Conservation (phyloP, 176 grass and related monocot species). For the Alopecurus myosuroides region DNA sequence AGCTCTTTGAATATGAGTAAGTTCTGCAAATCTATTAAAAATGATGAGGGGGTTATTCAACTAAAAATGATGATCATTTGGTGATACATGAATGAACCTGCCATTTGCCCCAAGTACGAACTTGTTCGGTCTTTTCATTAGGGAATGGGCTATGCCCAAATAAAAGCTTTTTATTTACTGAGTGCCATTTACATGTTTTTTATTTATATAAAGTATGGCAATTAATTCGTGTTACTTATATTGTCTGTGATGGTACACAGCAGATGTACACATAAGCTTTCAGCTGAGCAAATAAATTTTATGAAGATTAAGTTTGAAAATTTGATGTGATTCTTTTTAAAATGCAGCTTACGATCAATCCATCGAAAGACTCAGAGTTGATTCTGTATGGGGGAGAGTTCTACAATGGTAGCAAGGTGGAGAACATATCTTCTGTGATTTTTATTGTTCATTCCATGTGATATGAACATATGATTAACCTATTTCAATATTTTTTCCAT, state of each 20-base stretch:
- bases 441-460: background rate
- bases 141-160: background rate
- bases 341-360: constrained; percentile 78
- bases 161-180: background rate
- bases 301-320: background rate
- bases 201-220: background rate
- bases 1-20: background rate
- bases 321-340: background rate
- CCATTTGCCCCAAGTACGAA: background rate
- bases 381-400: constrained; percentile 95
- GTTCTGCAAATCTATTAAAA: background rate
- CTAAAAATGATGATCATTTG: background rate
- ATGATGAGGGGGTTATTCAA: background rate
- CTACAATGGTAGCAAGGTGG: constrained; percentile 94
- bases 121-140: background rate
- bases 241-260: background rate
- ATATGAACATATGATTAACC: background rate
- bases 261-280: background rate
- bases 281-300: background rate
- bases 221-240: background rate
- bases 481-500: background rate
- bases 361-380: constrained; percentile 76
- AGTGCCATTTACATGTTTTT: background rate
- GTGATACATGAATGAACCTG: background rate
- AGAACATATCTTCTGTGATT: background rate